A percentile compares a stretch with the other conserved stretches of the same genome.
phyloP scores from a whole-genome alignment of 768 basidiomycete genomes.

The Lactarius sp. region DNA sequence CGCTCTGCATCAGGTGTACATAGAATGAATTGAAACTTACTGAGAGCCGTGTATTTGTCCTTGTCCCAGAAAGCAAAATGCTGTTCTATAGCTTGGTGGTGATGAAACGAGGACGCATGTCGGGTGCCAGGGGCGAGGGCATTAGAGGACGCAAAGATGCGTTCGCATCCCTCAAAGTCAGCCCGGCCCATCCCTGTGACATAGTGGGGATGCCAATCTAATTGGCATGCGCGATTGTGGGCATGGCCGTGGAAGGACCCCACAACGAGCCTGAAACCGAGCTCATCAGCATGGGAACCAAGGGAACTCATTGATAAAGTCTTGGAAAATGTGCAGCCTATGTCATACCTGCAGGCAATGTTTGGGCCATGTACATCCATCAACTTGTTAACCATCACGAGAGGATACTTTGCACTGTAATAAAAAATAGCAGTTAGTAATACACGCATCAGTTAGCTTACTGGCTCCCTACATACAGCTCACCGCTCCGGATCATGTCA shows the following conservation, averaged over 20 bases:
- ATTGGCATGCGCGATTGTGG: slow-evolving; percentile 31
- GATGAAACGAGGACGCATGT: too few species aligned
- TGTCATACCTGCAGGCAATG: slow-evolving; percentile 29
- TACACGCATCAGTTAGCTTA: too few species aligned
- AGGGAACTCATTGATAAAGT: slow-evolving; percentile 25
- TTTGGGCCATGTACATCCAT: neutral
- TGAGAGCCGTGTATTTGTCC: too few species aligned
- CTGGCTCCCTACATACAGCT: neutral
- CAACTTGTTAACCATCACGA: neutral
- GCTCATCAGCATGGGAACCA: slow-evolving; percentile 9
- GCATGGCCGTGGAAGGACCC: slow-evolving; percentile 32
- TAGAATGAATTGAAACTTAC: too few species aligned
- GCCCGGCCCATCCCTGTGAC: slow-evolving; percentile 28
- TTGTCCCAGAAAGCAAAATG: too few species aligned
- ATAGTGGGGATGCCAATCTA: slow-evolving; percentile 31
- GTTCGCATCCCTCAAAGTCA: slow-evolving; percentile 31
- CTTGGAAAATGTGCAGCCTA: slow-evolving; percentile 28
- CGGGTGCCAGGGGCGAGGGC: slow-evolving; percentile 18
- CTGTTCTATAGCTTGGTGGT: too few species aligned
- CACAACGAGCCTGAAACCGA: slow-evolving; percentile 24
- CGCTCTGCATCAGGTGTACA: too few species aligned
- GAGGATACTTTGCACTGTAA: neutral
- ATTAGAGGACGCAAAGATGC: slow-evolving; percentile 31
- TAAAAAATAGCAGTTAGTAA: neutral
- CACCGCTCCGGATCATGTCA: neutral